phyloP scores from a whole-genome alignment of 306 rosid species.

The Dalbergia cultrata region DNA sequence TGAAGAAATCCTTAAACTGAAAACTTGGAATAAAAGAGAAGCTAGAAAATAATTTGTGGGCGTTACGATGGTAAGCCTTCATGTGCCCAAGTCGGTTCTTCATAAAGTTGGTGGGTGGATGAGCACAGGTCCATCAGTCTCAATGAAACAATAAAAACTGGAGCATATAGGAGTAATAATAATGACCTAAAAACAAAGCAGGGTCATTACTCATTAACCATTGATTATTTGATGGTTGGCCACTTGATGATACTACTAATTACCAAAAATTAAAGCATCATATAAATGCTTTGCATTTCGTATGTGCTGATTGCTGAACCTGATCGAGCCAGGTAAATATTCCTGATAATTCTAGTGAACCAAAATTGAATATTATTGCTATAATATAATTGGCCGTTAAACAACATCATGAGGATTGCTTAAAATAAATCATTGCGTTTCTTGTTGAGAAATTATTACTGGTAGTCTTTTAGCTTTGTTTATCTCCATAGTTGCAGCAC shows the following conservation, averaged over 20 bases:
- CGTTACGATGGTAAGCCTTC: constrained; percentile 23
- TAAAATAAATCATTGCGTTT: constrained; percentile 14
- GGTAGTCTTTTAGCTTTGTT: not conserved
- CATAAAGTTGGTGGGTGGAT: constrained; percentile 39
- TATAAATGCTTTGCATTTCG: not conserved
- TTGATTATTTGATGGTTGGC: constrained; percentile 16
- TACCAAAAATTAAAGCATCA: constrained; percentile 6
- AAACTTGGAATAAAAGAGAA: constrained; percentile 42
- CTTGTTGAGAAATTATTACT: constrained; percentile 17
- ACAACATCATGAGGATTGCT: constrained; percentile 17
- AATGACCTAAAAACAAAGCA: constrained; percentile 37
- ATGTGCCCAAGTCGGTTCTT: constrained; percentile 38
- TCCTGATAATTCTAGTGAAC: not conserved
- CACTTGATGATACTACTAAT: constrained; percentile 6
- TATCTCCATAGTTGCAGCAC: not conserved
- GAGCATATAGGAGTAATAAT: not conserved
- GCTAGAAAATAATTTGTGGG: constrained; percentile 6
- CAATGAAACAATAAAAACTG: constrained; percentile 18
- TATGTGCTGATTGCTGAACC: not conserved
- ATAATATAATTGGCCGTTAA: constrained; percentile 26
- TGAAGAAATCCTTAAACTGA: constrained; percentile 25
- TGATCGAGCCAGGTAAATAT: constrained; percentile 3
- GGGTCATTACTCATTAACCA: not conserved
- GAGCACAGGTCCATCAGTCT: constrained; percentile 24
- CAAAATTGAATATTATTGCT: not conserved